phyloP scores from a whole-genome alignment of 2,329 filamentous ascomycete genomes.

The Exophiala bonariae region DNA sequence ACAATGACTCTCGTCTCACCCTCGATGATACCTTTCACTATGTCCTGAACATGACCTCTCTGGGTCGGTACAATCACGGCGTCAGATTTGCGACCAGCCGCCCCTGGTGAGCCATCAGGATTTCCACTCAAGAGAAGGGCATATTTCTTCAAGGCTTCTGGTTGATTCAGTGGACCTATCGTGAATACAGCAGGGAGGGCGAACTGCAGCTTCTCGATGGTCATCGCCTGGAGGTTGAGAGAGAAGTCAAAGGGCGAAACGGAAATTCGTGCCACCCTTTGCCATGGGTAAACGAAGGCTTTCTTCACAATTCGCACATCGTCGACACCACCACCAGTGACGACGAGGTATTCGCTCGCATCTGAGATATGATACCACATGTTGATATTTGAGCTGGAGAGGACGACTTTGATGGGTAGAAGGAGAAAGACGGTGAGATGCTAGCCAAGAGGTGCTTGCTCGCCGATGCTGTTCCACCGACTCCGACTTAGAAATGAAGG shows the following conservation, averaged over 20 bases:
- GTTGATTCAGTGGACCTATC: slow-evolving; percentile 74
- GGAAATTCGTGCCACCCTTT: slow-evolving; percentile 52
- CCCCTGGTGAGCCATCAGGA: slow-evolving; percentile 45
- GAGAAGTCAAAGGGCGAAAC: slow-evolving; percentile 68
- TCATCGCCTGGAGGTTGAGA: slow-evolving; percentile 85
- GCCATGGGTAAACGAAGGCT: slow-evolving; percentile 69
- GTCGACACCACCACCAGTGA: slow-evolving; percentile 75
- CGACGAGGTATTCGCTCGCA: slow-evolving; percentile 82
- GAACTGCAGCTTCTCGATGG: slow-evolving; percentile 82
- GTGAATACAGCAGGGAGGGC: slow-evolving; percentile 81
- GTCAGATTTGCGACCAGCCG: slow-evolving; percentile 33
- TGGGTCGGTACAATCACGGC: slow-evolving; percentile 44
- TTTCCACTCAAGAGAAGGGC: slow-evolving; percentile 74
- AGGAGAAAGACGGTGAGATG: not conserved
- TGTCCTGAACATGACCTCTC: slow-evolving; percentile 73
- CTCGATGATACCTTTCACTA: slow-evolving; percentile 87
- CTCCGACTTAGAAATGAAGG: too few relatives aligned
- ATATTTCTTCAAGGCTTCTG: slow-evolving; percentile 73
- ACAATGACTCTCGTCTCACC: slow-evolving; percentile 83
- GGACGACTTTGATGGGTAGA: slow-evolving; percentile 9
- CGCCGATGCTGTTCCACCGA: too few relatives aligned
- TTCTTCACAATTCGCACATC: slow-evolving; percentile 78
- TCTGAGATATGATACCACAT: slow-evolving; percentile 66
- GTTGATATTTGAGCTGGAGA: slow-evolving; percentile 3
- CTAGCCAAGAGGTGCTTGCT: not conserved